phyloP scores from a whole-genome alignment of 1,139 yeast genomes.

The Candida sanyaensis region DNA sequence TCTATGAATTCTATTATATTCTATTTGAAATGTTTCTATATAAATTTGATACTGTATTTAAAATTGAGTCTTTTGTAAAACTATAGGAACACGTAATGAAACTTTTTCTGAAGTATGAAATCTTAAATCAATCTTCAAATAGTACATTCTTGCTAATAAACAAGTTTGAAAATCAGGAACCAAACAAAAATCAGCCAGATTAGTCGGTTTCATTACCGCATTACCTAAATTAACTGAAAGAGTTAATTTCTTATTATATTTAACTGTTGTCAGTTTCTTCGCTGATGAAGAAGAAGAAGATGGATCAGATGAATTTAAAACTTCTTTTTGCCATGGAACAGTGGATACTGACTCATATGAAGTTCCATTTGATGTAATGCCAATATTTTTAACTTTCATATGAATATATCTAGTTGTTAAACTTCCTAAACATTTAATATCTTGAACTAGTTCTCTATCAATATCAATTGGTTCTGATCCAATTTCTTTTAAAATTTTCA shows the following conservation, averaged over 20 bases:
- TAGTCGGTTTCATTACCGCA: conserved; percentile 12
- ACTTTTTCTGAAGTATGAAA: conserved; percentile 30
- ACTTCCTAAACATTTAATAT: conserved; percentile 37
- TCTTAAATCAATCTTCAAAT: conserved; percentile 31
- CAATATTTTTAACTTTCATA: conserved; percentile 18
- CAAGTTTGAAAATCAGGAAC: conserved; percentile 45
- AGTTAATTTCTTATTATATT: conserved; percentile 13
- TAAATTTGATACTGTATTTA: neutral
- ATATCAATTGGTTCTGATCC: conserved; percentile 27
- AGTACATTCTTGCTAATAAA: conserved; percentile 35
- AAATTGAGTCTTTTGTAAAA: conserved; percentile 18
- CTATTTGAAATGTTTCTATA: neutral
- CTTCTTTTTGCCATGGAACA: conserved; percentile 11
- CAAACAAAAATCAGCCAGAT: conserved; percentile 27
- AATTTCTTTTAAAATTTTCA: conserved; percentile 26
- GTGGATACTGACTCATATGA: conserved; percentile 1
- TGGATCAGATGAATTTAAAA: neutral
- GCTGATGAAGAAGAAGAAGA: neutral
- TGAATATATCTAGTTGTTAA: conserved; percentile 28
- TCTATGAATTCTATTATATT: neutral
- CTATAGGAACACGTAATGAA: conserved; percentile 33
- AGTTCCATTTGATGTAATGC: neutral
- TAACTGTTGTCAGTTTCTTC: conserved; percentile 4
- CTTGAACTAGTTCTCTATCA: conserved; percentile 26
- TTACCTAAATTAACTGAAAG: conserved; percentile 17